Evolutionary conservation across 2,329 filamentous ascomycete genomes (phyloP).

Genomic region (Penicillium sclerotigenum): DNA sequence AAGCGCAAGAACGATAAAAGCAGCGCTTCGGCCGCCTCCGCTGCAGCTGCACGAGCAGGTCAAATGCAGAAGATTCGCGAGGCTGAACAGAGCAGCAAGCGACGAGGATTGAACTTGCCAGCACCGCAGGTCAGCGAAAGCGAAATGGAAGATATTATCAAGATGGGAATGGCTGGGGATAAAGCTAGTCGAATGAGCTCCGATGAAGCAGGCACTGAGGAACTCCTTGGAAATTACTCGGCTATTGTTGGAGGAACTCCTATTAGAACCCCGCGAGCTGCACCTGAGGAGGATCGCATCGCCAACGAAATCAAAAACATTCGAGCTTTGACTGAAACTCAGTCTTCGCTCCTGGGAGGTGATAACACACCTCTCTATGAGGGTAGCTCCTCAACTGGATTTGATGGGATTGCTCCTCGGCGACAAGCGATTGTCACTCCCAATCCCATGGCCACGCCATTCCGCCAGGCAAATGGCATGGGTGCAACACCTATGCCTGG

Average conservation of each 20-base stretch:
- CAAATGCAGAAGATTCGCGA: constrained; percentile 93
- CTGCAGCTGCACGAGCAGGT: constrained; percentile 86
- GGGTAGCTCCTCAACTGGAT: constrained; percentile 77
- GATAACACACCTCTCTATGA: constrained; percentile 90
- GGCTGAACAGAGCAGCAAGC: constrained; percentile 94
- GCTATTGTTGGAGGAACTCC: constrained; percentile 77
- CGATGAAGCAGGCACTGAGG: constrained; percentile 79
- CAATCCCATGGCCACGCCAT: constrained; percentile 89
- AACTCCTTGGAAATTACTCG: constrained; percentile 82
- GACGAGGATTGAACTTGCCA: constrained; percentile 76
- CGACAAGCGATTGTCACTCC: constrained; percentile 83
- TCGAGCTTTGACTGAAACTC: constrained; percentile 82
- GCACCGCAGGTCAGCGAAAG: constrained; percentile 87
- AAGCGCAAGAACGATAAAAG: constrained; percentile 86
- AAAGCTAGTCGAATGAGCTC: constrained; percentile 72
- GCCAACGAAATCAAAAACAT: constrained; percentile 97
- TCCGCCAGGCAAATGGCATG: constrained; percentile 63
- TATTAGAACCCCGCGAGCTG: constrained; percentile 86
- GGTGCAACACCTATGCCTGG: constrained; percentile 63
- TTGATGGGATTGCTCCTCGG: constrained; percentile 78
- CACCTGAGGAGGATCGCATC: constrained; percentile 90
- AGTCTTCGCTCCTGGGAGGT: constrained; percentile 87
- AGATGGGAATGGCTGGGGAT: constrained; percentile 95
- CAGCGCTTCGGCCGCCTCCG: constrained; percentile 70
- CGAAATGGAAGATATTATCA: constrained; percentile 95